Evolutionary conservation across 108 stramenopile species (phyloP).

Genomic region (Seminavis robusta): DNA sequence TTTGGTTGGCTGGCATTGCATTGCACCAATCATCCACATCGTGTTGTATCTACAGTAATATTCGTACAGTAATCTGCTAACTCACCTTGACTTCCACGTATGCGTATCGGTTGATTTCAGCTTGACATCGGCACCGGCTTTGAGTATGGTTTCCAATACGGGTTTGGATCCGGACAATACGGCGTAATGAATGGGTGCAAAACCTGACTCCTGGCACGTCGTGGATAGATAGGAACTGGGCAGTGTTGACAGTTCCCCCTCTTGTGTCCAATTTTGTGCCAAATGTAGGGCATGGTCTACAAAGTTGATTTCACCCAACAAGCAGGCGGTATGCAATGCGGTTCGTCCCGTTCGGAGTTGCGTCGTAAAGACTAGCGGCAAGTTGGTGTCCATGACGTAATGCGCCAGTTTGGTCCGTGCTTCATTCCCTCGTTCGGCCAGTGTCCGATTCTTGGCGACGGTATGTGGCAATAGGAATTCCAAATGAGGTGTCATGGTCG

Average conservation of each 20-base stretch:
- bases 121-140: slow-evolving; percentile 32
- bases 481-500: slow-evolving; percentile 21
- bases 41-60: background rate
- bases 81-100: slow-evolving; percentile 52
- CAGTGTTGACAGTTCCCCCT: background rate
- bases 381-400: slow-evolving; percentile 18
- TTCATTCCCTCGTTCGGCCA: slow-evolving; percentile 25
- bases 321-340: slow-evolving; percentile 52
- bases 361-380: slow-evolving; percentile 20
- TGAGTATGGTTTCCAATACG: slow-evolving; percentile 59
- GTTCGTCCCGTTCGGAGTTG: slow-evolving; percentile 36
- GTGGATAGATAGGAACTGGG: background rate
- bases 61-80: background rate
- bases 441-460: slow-evolving; percentile 34
- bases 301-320: slow-evolving; percentile 29
- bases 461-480: slow-evolving; percentile 41
- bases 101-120: slow-evolving; percentile 40
- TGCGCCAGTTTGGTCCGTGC: slow-evolving; percentile 27
- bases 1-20: background rate
- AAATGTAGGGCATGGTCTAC: background rate
- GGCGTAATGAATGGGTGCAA: slow-evolving; percentile 79
- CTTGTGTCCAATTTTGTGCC: background rate
- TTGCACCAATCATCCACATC: slow-evolving; percentile 6
- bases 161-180: slow-evolving; percentile 51
- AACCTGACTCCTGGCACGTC: slow-evolving; percentile 73